A percentile compares a stretch with the other conserved stretches of the same genome.
Evolutionary conservation across 192 early-diverging fungal species (phyloP).

Genomic region (Coemansia nantahalensis): DNA sequence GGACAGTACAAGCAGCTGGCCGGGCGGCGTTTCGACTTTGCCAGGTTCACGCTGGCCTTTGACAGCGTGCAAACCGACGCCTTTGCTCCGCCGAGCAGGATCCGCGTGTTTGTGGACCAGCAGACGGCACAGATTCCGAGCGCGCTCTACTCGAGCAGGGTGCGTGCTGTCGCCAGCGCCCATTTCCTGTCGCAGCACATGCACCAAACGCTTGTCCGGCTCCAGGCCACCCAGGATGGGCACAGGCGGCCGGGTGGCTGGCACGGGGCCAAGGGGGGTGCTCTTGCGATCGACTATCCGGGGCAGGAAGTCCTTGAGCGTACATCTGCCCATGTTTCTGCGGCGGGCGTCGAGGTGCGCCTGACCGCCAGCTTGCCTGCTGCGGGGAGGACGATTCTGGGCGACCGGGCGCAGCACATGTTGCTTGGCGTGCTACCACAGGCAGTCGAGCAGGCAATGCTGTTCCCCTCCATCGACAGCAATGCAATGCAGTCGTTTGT

Average conservation of each 20-base stretch:
- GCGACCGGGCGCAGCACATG: slow-evolving; percentile 29
- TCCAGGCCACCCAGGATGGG: neutral
- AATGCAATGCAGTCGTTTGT: slow-evolving; percentile 26
- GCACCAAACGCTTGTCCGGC: slow-evolving; percentile 2
- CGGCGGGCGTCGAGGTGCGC: slow-evolving; percentile 41
- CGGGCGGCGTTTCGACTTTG: slow-evolving; percentile 22
- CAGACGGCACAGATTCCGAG: slow-evolving; percentile 26
- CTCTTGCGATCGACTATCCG: slow-evolving; percentile 43
- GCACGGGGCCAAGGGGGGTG: slow-evolving; percentile 34
- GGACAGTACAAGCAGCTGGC: slow-evolving; percentile 36
- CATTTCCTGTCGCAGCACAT: slow-evolving; percentile 47
- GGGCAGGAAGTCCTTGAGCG: slow-evolving; percentile 59
- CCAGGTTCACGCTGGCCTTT: slow-evolving; percentile 24
- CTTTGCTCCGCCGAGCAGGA: slow-evolving; percentile 54
- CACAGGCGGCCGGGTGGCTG: slow-evolving; percentile 21
- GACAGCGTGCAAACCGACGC: slow-evolving; percentile 52
- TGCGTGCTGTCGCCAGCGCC: slow-evolving; percentile 33
- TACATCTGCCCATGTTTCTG: slow-evolving; percentile 31
- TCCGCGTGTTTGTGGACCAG: slow-evolving; percentile 48
- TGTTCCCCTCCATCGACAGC: slow-evolving; percentile 18
- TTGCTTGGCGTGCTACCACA: slow-evolving; percentile 42
- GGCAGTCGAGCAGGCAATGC: slow-evolving; percentile 29
- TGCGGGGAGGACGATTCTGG: slow-evolving; percentile 52
- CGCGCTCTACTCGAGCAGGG: slow-evolving; percentile 15
- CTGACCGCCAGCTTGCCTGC: slow-evolving; percentile 51